Base-by-base conservation (phyloP, 768 basidiomycete species). In the Plicaturopsis crispa region DNA sequence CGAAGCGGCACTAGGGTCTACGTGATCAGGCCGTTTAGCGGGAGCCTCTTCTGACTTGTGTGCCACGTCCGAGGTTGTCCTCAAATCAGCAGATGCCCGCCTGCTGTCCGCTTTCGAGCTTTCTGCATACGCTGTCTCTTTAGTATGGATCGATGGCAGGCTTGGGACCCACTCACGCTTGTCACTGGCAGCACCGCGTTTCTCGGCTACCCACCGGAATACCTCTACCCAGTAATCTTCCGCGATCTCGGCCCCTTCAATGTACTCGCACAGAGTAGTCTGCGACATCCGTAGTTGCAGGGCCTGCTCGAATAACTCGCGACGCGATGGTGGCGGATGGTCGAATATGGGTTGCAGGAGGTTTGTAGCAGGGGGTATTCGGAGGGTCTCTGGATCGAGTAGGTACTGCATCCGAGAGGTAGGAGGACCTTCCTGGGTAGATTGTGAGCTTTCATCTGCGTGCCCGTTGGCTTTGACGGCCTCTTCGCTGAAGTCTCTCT, bases 201-300 rank as follows among this genome's bases (percentile, higher is more conserved):
- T 65, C 40, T 80, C 81, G 0, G 90, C 80, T 51, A 91, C 80
- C 84, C 86, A 96, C 4, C 73, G 63, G 56, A 93, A 94, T 6
- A 90, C 71, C 19, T 90, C 88, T 12, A 90, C 65, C 76, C 90
- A 92, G 40, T 77, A 80, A 13, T 65, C 61, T 44, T 84, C 80
- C 0, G 91, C 92, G 28, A 78, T 75, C 49, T 93, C 89, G 0
- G 90, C 72, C 0, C 96, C 94, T 24, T 91, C 83, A 13, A 85
- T 72, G 24, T 81, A 73, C 60, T 98, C 96, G 13, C 73, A 71
- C 35, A 97, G 62, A 5, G 81, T 77, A 34, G 84, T 78, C 52
- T 87, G 81, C 0, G 91, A 86, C 73, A 94, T 86, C 21, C 91
- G 70, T 22, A 97, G 58, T 57, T 96, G 85, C 32, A 96, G 62